Base-by-base conservation (phyloP, 805 yeast species). In the Blastobotrys attinorum region DNA sequence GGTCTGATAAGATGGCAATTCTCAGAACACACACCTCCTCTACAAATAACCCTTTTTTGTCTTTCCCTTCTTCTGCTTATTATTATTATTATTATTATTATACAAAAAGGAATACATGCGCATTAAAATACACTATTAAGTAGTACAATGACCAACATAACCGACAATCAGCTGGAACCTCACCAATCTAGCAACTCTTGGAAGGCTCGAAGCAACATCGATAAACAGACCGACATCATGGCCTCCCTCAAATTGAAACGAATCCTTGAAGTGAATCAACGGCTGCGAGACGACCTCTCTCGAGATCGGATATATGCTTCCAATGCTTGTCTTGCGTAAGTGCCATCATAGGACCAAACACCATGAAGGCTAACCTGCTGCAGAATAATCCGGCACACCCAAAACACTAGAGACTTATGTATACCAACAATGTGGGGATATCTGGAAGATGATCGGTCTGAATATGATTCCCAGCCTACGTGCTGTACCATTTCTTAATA, bases 221-320 rank as follows among this genome's bases (percentile, higher is more conserved):
- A 47, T 21, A 23, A 31, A 20, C 49, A 48, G 41, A 29, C 37
- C 18, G 48, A 48, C 2, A 37, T 40, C 15, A 47, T 48, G 47
- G 34, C 37, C 4, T 29, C 43, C 11, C 27, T 48, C 31, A 43
- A 42, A 40, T 42, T 44, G 7, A 43, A 35, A 38, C 35, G 52
- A 22, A 29, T 49, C 3, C 17, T 39, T 10, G 50, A 47, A 25
- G 48, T 47, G 31, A 49, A 49, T 39, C 43, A 37, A 22, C 20
- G 52, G 29, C 39, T 49, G 27, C 40, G 47, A 16, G 46, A 43
- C 23, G 50, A 49, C 29, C 46, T 49, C 10, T 40, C 37, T 13
- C 21, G 52, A 35, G 47, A 49, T 20, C 33, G 47, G 17, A 37
- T 42, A n/a, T 46, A 31, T 32, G 50, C 47, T 3, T 49, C 52